Evolutionary conservation across 371 early-diverging fungal genomes (phyloP).

Genomic region (Amoeboaphelidium occidentale): DNA sequence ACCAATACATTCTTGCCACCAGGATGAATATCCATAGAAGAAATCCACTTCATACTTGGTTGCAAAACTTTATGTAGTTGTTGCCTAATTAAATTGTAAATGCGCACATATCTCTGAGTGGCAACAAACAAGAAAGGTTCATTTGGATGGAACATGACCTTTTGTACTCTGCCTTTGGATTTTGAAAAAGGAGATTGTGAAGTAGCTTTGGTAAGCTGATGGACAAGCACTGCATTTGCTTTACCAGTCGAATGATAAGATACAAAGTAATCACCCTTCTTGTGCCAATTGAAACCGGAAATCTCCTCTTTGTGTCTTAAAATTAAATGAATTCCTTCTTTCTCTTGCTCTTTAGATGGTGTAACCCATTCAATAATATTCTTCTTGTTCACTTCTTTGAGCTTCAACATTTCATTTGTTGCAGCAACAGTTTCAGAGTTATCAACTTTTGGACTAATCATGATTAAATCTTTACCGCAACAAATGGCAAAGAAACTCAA

Average conservation of each 20-base stretch:
- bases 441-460: neutral
- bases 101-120: conserved; percentile 70
- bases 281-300: conserved; percentile 72
- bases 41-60: conserved; percentile 75
- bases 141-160: conserved; percentile 74
- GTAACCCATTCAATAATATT: neutral
- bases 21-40: conserved; percentile 77
- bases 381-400: neutral
- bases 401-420: neutral
- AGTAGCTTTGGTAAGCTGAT: conserved; percentile 63
- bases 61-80: conserved; percentile 48
- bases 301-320: conserved; percentile 31
- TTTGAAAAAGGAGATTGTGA: conserved; percentile 74
- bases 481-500: conserved; percentile 27
- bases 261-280: conserved; percentile 86
- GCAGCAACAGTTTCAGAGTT: neutral
- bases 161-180: conserved; percentile 60
- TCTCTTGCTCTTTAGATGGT: conserved; percentile 16
- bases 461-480: neutral
- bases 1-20: conserved; percentile 51
- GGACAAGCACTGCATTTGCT: conserved; percentile 44
- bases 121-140: conserved; percentile 79
- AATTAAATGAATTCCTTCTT: neutral
- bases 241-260: conserved; percentile 18
- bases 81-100: conserved; percentile 76